These are phyloP conservation scores for Rubia peregrina DNA, from an alignment of 305 asterid genomes.

Conservation along the genomic window DNA sequence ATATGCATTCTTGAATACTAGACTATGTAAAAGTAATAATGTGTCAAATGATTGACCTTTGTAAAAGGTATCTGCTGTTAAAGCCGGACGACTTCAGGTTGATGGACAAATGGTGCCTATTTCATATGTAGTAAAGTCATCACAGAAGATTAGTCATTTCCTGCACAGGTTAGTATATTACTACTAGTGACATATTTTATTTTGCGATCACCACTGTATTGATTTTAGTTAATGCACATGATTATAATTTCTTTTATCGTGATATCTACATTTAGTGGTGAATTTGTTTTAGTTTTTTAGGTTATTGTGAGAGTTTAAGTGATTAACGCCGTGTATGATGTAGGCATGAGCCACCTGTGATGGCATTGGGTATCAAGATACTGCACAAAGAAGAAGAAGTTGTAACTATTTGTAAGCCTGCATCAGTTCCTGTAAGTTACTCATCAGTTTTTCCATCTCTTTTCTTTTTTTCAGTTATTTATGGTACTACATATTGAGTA, in stretches of 20 bases:
- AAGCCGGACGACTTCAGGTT: constrained; percentile 85
- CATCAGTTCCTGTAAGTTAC: constrained; percentile 86
- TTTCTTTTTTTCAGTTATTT: neutral
- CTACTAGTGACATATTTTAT: neutral
- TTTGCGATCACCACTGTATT: neutral
- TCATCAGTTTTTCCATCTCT: neutral
- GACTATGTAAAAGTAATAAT: neutral
- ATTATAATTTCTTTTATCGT: neutral
- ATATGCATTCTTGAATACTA: neutral
- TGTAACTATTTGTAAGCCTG: constrained; percentile 84
- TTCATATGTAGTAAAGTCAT: constrained; percentile 58
- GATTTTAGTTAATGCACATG: neutral
- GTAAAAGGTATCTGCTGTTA: constrained; percentile 75
- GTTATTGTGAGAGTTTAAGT: constrained; percentile 20
- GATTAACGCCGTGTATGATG: constrained; percentile 46
- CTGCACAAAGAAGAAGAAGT: constrained; percentile 70
- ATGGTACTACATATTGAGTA: neutral
- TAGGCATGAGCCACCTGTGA: constrained; percentile 99
- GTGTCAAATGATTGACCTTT: neutral
- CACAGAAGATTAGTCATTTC: constrained; percentile 93
- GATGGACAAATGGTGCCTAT: constrained; percentile 67
- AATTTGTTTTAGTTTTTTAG: constrained; percentile 6
- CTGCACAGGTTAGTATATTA: constrained; percentile 59
- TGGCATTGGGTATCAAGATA: constrained; percentile 71
- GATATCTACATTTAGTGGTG: constrained; percentile 5